Conservation (phyloP, 768 basidiomycete species). For the Tephrocybe rancida region DNA sequence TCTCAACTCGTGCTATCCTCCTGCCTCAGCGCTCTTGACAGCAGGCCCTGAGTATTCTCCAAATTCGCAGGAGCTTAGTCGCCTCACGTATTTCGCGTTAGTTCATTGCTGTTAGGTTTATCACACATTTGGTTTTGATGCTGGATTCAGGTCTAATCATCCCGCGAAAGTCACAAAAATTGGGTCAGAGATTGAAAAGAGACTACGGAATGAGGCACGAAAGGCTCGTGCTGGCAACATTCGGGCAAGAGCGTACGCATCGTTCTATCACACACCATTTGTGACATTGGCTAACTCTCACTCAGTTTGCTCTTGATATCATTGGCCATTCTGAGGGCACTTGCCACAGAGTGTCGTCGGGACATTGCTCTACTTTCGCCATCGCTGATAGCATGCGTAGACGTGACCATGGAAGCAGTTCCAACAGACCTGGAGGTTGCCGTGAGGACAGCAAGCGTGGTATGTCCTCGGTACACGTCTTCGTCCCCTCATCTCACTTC, state of each 20-base stretch:
- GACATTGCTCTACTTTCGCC: conserved; percentile 79
- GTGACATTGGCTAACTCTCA: conserved; percentile 5
- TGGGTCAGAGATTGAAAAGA: conserved; percentile 76
- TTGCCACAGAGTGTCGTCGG: conserved; percentile 85
- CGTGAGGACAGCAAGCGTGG: conserved; percentile 79
- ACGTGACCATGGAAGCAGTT: conserved; percentile 53
- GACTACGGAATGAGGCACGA: conserved; percentile 59
- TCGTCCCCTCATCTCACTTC: background rate
- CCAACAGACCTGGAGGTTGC: conserved; percentile 73
- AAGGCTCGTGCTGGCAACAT: conserved; percentile 78
- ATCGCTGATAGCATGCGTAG: conserved; percentile 67
- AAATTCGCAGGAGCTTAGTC: conserved; percentile 83
- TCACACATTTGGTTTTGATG: background rate
- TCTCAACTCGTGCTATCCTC: conserved; percentile 86
- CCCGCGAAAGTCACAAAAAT: conserved; percentile 82
- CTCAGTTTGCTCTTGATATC: conserved; percentile 79
- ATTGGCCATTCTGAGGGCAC: conserved; percentile 76
- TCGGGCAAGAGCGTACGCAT: conserved; percentile 76
- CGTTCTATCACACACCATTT: background rate
- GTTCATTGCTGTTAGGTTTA: conserved; percentile 10
- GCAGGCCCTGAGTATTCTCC: conserved; percentile 79
- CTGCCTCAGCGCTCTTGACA: conserved; percentile 70
- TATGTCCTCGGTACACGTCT: conserved; percentile 37
- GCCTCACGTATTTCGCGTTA: conserved; percentile 82
- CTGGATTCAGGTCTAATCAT: conserved; percentile 57